phyloP scores from a whole-genome alignment of 177 flowering plant species.

The Vitis hybrid region DNA sequence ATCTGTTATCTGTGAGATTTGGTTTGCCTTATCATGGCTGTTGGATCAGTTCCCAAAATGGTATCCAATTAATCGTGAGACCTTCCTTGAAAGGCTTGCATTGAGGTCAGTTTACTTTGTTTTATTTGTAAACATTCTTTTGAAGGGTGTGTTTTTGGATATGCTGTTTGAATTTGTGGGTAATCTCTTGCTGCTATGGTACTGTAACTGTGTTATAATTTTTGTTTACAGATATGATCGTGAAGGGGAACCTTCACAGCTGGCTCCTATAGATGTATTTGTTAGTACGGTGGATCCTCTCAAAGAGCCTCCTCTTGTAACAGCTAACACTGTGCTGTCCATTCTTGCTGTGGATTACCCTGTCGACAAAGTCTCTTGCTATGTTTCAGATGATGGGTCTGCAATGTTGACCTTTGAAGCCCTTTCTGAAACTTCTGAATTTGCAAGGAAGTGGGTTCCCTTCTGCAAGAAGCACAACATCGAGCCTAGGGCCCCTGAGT shows the following conservation, averaged over 20 bases:
- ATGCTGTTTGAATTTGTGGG: not conserved
- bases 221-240: conserved; percentile 66
- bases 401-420: conserved; percentile 97
- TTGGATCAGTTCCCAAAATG: conserved; percentile 99
- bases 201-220: not conserved
- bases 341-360: conserved; percentile 99
- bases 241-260: conserved; percentile 93
- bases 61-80: conserved; percentile 94
- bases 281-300: conserved; percentile 99
- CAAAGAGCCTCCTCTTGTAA: conserved; percentile 95
- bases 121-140: not conserved
- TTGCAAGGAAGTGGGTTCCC: conserved; percentile 99
- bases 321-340: conserved; percentile 98
- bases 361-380: conserved; percentile 97
- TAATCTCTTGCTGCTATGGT: not conserved
- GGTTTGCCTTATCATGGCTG: conserved; percentile 99
- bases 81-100: conserved; percentile 92
- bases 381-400: conserved; percentile 98
- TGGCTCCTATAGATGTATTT: conserved; percentile 92
- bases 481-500: conserved; percentile 99
- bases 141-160: not conserved
- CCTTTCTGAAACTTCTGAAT: conserved; percentile 94
- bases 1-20: conserved; percentile 96
- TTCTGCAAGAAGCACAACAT: conserved; percentile 95
- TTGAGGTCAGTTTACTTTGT: conserved; percentile 55